Evolutionary conservation across 768 basidiomycete species (phyloP).

Genomic region (Lyophyllum semitale): DNA sequence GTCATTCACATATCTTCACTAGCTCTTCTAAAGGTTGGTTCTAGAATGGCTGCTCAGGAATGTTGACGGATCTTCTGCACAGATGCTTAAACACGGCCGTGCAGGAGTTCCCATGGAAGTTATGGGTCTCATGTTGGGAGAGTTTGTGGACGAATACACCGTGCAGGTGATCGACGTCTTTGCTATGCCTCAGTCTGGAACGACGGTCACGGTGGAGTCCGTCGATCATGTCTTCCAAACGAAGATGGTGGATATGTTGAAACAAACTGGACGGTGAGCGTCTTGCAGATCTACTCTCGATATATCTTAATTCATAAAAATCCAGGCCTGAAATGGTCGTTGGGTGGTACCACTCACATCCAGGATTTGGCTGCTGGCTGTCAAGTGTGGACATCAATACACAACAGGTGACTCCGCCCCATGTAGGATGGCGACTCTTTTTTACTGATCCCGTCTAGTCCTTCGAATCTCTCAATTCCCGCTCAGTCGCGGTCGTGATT

Average conservation of each 20-base stretch:
- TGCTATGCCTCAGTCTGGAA: conserved; percentile 98
- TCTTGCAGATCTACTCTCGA: conserved; percentile 1
- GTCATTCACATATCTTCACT: conserved; percentile 97
- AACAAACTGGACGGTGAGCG: conserved; percentile 93
- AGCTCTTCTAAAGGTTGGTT: conserved; percentile 87
- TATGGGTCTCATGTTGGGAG: conserved; percentile 97
- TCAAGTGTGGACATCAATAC: conserved; percentile 99
- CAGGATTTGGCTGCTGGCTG: conserved; percentile 99
- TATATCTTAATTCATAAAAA: background rate
- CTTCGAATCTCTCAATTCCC: conserved; percentile 90
- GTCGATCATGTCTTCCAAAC: conserved; percentile 99
- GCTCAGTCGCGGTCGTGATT: conserved; percentile 95
- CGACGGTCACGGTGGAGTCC: conserved; percentile 95
- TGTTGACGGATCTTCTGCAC: conserved; percentile 2
- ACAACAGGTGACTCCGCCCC: conserved; percentile 69
- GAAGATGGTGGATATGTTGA: conserved; percentile 98
- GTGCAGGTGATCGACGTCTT: conserved; percentile 96
- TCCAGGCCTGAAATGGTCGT: conserved; percentile 94
- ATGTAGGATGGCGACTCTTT: background rate
- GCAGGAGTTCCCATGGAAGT: conserved; percentile 99
- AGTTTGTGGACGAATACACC: conserved; percentile 97
- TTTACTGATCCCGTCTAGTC: conserved; percentile 58
- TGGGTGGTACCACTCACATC: conserved; percentile 99
- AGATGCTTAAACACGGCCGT: conserved; percentile 99
- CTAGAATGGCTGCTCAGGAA: background rate